Evolutionary conservation across 495 filamentous ascomycete species (phyloP).

Genomic region (Aspergillus affinis): DNA sequence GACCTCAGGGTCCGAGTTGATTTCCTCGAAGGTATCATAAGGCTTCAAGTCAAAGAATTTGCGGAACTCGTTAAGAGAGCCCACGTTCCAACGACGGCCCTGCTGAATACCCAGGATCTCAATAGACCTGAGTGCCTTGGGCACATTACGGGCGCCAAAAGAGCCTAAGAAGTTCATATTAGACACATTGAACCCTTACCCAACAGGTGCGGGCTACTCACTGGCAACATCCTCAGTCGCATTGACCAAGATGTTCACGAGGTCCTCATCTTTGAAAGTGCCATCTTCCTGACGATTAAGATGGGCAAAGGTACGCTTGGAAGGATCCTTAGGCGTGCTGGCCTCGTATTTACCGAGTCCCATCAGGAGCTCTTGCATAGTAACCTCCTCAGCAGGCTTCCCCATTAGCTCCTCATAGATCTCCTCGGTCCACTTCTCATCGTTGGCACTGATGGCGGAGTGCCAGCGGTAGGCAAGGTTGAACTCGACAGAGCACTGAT

Average conservation of each 20-base stretch:
- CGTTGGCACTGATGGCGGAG: slow-evolving; percentile 58
- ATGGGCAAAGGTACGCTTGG: slow-evolving; percentile 57
- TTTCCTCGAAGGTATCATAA: slow-evolving; percentile 61
- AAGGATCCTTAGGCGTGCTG: slow-evolving; percentile 49
- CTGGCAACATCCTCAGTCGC: slow-evolving; percentile 61
- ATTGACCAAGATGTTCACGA: slow-evolving; percentile 58
- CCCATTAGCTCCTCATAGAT: slow-evolving; percentile 55
- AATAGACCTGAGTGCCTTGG: slow-evolving; percentile 55
- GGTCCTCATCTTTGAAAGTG: slow-evolving; percentile 59
- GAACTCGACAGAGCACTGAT: slow-evolving; percentile 71
- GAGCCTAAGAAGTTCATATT: slow-evolving; percentile 29
- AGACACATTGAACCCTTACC: neutral
- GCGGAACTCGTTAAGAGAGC: slow-evolving; percentile 63
- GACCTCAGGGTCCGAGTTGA: slow-evolving; percentile 59
- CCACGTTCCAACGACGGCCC: slow-evolving; percentile 58
- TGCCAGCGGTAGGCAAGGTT: slow-evolving; percentile 75
- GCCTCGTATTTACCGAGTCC: slow-evolving; percentile 53
- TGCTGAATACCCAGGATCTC: slow-evolving; percentile 64
- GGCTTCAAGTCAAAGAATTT: slow-evolving; percentile 58
- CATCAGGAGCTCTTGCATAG: slow-evolving; percentile 50
- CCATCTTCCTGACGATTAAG: slow-evolving; percentile 56
- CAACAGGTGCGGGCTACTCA: slow-evolving; percentile 16
- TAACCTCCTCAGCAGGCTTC: slow-evolving; percentile 55
- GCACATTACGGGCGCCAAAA: slow-evolving; percentile 60
- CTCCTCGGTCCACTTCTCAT: slow-evolving; percentile 65